Conservation (phyloP, 805 yeast species). For the Starmera quercuum region DNA sequence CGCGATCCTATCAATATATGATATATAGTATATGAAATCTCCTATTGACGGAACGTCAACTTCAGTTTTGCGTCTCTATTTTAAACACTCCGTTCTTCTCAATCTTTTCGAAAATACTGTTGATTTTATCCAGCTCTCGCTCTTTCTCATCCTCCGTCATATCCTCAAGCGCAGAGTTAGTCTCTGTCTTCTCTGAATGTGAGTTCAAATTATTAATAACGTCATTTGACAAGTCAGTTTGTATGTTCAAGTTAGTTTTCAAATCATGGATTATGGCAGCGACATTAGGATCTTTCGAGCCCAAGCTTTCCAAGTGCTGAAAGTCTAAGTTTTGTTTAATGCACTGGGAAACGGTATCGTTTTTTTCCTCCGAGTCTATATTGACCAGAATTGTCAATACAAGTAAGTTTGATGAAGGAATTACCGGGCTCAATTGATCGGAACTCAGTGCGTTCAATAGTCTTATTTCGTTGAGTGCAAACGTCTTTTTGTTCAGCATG, state of each 20-base stretch:
- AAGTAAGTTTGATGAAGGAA: slow-evolving; percentile 11
- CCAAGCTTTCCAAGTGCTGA: slow-evolving; percentile 3
- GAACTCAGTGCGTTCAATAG: slow-evolving; percentile 11
- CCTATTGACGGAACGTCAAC: too few species aligned
- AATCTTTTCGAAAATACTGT: slow-evolving; percentile 15
- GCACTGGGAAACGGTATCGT: slow-evolving; percentile 5
- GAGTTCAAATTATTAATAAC: neutral
- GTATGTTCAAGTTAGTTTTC: slow-evolving; percentile 3
- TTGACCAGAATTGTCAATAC: slow-evolving; percentile 12
- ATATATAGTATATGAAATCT: too few species aligned
- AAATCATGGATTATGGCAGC: slow-evolving; percentile 5
- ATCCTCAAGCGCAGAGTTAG: slow-evolving; percentile 12
- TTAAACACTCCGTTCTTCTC: slow-evolving; percentile 20
- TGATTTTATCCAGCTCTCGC: slow-evolving; percentile 17
- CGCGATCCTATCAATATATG: too few species aligned
- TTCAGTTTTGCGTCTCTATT: slow-evolving; percentile 17
- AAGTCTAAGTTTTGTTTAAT: slow-evolving; percentile 9
- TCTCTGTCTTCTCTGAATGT: neutral
- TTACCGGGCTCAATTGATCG: neutral
- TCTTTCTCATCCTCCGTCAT: slow-evolving; percentile 18
- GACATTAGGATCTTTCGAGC: slow-evolving; percentile 11
- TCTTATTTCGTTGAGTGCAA: slow-evolving; percentile 13
- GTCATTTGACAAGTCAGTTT: slow-evolving; percentile 2
- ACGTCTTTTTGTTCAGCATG: slow-evolving; percentile 18
- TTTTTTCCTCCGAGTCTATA: slow-evolving; percentile 28